Base-by-base conservation (phyloP, 139 green algal genomes). In the Chlorella sp. region DNA sequence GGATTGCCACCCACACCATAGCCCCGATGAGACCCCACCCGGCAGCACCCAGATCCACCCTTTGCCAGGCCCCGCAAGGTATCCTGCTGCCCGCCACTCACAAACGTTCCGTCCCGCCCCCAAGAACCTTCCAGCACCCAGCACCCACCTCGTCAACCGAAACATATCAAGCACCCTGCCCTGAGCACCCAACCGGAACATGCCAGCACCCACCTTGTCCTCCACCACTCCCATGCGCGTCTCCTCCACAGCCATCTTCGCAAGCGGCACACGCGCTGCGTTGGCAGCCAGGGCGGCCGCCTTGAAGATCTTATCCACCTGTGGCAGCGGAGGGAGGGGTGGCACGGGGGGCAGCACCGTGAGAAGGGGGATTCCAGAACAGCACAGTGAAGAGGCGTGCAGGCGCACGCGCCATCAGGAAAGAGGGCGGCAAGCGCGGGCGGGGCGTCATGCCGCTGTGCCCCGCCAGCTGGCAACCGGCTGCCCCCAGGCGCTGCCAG, bases 161-260 rank as follows among this genome's bases (percentile, higher is more conserved):
- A n/a, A n/a, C n/a, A n/a, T n/a, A n/a, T n/a, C n/a, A n/a, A n/a
- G n/a, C n/a, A n/a, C n/a, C n/a, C n/a, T n/a, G n/a, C n/a, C n/a
- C n/a, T n/a, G n/a, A n/a, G n/a, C n/a, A n/a, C n/a, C n/a, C n/a
- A n/a, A n/a, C n/a, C n/a, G n/a, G n/a, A n/a, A n/a, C n/a, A n/a
- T n/a, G n/a, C n/a, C n/a, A 34, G 22, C 68, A 76, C 48, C 48
- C 9, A 96, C 83, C 61, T 87, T 87, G 83, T 87, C 83, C 83
- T 96, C 93, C 18, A 95, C 85, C 11, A 95, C 85, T 22, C 94
- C 94, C 91, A 95, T 96, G 61, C 91, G 81, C 24, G 94, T 96
- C 89, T 96, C 94, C 83, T 94, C 64, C 28, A 96, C 94, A 2
- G 94, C 94, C 93, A 96, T 95, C 87, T 96, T 95, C 40, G 94